phyloP scores from a whole-genome alignment of 2,329 filamentous ascomycete species.

The Neonectria magnoliae region DNA sequence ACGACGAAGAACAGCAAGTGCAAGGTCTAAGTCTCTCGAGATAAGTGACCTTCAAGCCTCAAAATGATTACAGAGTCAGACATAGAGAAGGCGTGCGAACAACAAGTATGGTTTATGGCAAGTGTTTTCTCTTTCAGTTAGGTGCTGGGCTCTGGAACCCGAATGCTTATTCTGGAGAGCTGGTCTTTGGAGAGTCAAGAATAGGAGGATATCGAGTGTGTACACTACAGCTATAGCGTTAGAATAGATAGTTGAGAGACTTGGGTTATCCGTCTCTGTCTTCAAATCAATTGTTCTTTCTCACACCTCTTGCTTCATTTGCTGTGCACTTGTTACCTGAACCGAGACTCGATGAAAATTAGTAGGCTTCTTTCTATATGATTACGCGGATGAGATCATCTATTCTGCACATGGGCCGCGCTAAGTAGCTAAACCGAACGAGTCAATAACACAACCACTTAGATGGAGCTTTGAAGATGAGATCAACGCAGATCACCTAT shows the following conservation, averaged over 20 bases:
- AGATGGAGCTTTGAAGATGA: neutral
- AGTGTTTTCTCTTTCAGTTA: neutral
- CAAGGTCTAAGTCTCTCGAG: slow-evolving; percentile 1
- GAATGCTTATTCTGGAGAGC: neutral
- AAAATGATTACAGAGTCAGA: neutral
- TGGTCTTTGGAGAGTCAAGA: neutral
- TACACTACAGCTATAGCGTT: neutral
- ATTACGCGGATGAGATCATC: too few species aligned
- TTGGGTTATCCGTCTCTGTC: neutral
- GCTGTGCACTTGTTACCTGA: neutral
- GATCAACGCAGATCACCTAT: neutral
- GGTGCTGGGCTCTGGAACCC: neutral
- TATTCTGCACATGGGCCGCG: too few species aligned
- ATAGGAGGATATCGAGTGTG: neutral
- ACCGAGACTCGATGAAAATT: neutral
- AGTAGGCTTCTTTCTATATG: neutral
- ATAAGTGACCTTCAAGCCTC: neutral
- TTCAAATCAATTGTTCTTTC: neutral
- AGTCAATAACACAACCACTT: neutral
- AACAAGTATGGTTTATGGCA: neutral
- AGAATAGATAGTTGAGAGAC: neutral
- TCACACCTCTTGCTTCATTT: neutral
- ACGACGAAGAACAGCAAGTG: slow-evolving; percentile 14
- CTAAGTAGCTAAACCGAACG: too few species aligned
- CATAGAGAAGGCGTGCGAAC: neutral